Base-by-base conservation (phyloP, 257 asterid genomes). In the Rubia yunnanensis region DNA sequence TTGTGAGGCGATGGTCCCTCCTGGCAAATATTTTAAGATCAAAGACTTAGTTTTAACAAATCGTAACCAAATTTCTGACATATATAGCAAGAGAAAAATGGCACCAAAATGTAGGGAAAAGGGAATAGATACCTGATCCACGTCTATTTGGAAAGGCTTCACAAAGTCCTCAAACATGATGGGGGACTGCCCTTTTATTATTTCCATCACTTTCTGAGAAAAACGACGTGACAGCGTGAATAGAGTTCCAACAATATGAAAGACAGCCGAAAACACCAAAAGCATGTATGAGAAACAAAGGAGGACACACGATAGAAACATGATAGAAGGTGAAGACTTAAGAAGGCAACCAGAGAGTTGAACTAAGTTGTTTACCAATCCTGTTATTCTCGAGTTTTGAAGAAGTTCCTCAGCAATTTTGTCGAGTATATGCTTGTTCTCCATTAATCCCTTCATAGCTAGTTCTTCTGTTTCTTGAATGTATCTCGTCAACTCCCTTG, bases 391-490 rank as follows among this genome's bases (percentile, higher is more conserved):
- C 18, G 97, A 83, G 60, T 65, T 55, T 65, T 88, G 84, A n/a
- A 86, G 69, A 73, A 94, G 87, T 72, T 86, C 82, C 70, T 73
- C 66, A 35, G 94, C 83, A 70, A 94, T 86, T 73, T 71, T 70
- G 61, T 94, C 96, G 66, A 88, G 75, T 71, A 90, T 80, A 65
- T 83, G 92, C n/a, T 78, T 80, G 87, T 94, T 94, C 72, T 84
- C 92, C 81, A 64, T 78, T 74, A 88, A 78, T 64, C 96, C 97
- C 80, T 81, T 85, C 92, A 88, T 85, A 61, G 99, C 99, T 76
- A 89, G 86, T 79, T 84, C 94, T 80, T 94, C 97, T 0, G 99
- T 83, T 89, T 94, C 99, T 57, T 82, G 84, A 63, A 94, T 90
- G 84, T 86, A 90, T 92, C 96, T 82, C 70, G 95, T 79, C 86